Conservation (phyloP, 768 basidiomycete genomes). For the Mycena olivaceomarginata region DNA sequence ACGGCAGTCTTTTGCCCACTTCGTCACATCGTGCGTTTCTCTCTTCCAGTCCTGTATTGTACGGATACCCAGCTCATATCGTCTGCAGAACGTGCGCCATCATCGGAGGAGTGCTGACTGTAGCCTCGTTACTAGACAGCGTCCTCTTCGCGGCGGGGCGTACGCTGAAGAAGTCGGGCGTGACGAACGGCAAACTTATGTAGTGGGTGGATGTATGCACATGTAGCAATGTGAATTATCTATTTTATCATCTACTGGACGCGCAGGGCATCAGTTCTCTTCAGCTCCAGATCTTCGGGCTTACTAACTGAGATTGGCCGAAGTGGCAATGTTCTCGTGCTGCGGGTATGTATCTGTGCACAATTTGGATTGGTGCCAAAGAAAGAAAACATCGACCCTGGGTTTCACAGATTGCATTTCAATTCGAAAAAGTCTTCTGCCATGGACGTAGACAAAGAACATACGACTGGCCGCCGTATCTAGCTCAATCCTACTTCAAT, state of each 20-base stretch:
- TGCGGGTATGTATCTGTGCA: too few species aligned
- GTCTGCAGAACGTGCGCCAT: conserved; percentile 92
- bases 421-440: too few species aligned
- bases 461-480: conserved; percentile 16
- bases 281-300: too few species aligned
- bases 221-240: conserved; percentile 26
- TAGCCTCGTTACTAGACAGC: conserved; percentile 92
- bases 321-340: too few species aligned
- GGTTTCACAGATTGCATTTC: too few species aligned
- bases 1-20: conserved; percentile 97
- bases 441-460: too few species aligned
- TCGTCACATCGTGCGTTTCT: conserved; percentile 91
- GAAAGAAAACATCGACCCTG: too few species aligned
- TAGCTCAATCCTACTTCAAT: conserved; percentile 41
- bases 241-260: conserved; percentile 3
- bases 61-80: conserved; percentile 9
- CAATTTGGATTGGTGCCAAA: too few species aligned
- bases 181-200: conserved; percentile 65
- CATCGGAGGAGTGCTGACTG: conserved; percentile 96
- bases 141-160: conserved; percentile 89
- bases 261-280: not conserved
- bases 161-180: conserved; percentile 78
- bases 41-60: conserved; percentile 8
- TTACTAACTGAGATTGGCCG: too few species aligned
- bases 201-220: conserved; percentile 46